These are phyloP conservation scores for Escallonia rubra DNA, from an alignment of 129 eudicot genomes.

Conservation along the genomic window DNA sequence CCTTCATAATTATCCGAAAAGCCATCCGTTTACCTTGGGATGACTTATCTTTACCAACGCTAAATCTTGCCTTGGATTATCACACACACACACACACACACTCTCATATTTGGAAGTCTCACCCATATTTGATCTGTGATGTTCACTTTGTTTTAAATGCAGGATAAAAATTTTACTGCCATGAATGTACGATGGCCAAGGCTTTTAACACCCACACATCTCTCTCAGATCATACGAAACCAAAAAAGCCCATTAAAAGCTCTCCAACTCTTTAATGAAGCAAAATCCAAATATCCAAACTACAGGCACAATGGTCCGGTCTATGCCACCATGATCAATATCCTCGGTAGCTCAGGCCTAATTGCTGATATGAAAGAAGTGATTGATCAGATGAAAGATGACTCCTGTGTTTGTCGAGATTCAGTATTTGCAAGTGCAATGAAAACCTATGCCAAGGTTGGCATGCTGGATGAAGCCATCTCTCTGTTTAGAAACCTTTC, in stretches of 20 bases:
- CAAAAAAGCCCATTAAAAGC: slow-evolving; percentile 82
- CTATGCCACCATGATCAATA: slow-evolving; percentile 79
- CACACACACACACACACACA: neutral
- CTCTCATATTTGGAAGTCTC: neutral
- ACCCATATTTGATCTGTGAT: neutral
- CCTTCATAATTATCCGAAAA: neutral
- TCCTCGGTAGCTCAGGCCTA: slow-evolving; percentile 56
- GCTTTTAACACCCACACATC: slow-evolving; percentile 65
- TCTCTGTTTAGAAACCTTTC: slow-evolving; percentile 61
- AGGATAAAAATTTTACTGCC: neutral
- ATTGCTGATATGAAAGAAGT: slow-evolving; percentile 66
- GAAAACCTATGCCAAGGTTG: slow-evolving; percentile 58
- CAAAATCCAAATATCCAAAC: slow-evolving; percentile 53
- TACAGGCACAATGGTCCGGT: slow-evolving; percentile 86
- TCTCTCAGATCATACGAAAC: slow-evolving; percentile 55
- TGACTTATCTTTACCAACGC: neutral
- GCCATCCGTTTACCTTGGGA: neutral
- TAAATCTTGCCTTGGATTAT: neutral
- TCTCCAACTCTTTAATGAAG: slow-evolving; percentile 66
- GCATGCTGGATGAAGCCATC: slow-evolving; percentile 70
- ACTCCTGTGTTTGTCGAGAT: slow-evolving; percentile 83
- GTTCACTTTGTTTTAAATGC: neutral
- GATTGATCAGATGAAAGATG: slow-evolving; percentile 66
- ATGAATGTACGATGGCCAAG: slow-evolving; percentile 91
- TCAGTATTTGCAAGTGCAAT: slow-evolving; percentile 52